Conservation (phyloP, 2,329 filamentous ascomycete species). For the Ophiostoma fasciatum region DNA sequence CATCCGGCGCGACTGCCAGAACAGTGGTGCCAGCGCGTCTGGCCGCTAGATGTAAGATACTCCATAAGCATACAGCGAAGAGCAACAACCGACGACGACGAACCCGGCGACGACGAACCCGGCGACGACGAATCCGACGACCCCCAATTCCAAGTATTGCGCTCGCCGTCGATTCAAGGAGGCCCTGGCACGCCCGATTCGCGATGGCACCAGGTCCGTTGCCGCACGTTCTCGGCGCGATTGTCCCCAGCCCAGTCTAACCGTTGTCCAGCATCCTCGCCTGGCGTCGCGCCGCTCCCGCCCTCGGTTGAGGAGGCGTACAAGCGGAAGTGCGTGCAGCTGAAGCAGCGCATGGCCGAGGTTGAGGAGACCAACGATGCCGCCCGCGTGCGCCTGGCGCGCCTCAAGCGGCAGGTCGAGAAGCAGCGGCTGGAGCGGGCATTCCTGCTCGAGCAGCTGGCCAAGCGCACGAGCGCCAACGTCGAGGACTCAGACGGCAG, state of each 20-base stretch:
- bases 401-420: slow-evolving; percentile 72
- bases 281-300: slow-evolving; percentile 40
- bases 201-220: too few species aligned
- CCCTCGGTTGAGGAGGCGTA: slow-evolving; percentile 94
- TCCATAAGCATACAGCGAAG: too few species aligned
- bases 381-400: slow-evolving; percentile 60
- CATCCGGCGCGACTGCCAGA: too few species aligned
- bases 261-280: slow-evolving; percentile 1
- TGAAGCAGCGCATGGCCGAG: slow-evolving; percentile 81
- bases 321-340: slow-evolving; percentile 87
- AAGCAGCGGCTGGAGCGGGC: slow-evolving; percentile 83
- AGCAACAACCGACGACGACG: too few species aligned
- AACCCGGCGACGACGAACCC: too few species aligned
- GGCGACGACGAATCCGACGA: too few species aligned
- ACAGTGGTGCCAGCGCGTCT: too few species aligned
- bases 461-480: slow-evolving; percentile 58
- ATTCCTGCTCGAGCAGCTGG: slow-evolving; percentile 57
- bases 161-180: too few species aligned
- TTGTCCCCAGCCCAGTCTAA: too few species aligned
- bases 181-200: too few species aligned
- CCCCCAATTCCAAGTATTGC: too few species aligned
- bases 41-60: too few species aligned
- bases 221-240: neutral
- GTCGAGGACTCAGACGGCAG: slow-evolving; percentile 68
- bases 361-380: slow-evolving; percentile 86